phyloP scores from a whole-genome alignment of 2,329 filamentous ascomycete genomes.

The Paraconiothyrium brasiliense region DNA sequence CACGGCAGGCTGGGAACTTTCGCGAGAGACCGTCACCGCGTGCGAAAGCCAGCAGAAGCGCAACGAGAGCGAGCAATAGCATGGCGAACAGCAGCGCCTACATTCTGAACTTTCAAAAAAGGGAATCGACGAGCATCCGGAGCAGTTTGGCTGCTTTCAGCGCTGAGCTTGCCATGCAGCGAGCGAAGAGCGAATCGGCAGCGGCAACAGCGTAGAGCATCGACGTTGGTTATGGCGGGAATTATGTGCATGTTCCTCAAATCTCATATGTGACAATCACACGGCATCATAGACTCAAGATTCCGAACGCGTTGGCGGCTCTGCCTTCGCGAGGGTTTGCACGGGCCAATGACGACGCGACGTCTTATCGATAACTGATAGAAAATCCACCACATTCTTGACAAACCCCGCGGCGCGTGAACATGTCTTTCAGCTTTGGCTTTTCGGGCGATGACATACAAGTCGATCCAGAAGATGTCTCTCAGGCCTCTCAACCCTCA shows the following conservation, averaged over 20 bases:
- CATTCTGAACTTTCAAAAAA: background rate
- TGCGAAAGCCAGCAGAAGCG: slow-evolving; percentile 39
- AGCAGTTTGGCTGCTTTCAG: background rate
- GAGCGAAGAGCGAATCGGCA: background rate
- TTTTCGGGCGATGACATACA: slow-evolving; percentile 69
- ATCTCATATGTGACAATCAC: background rate
- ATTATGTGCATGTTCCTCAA: background rate
- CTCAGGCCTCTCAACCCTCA: slow-evolving; percentile 17
- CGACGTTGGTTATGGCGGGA: background rate
- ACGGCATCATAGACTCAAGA: slow-evolving; percentile 3
- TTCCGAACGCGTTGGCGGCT: background rate
- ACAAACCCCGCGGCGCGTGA: slow-evolving; percentile 9
- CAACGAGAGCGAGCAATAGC: slow-evolving; percentile 22
- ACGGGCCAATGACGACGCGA: slow-evolving; percentile 22
- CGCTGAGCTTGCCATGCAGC: background rate
- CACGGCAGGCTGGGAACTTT: slow-evolving; percentile 43
- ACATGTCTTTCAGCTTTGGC: slow-evolving; percentile 63
- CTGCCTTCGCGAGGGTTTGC: slow-evolving; percentile 24
- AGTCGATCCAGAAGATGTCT: slow-evolving; percentile 52
- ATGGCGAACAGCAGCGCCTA: no score
- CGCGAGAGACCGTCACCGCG: slow-evolving; percentile 39
- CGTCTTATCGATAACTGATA: slow-evolving; percentile 36
- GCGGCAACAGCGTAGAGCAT: background rate
- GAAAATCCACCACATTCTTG: slow-evolving; percentile 24
- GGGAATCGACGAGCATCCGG: background rate